These are phyloP conservation scores for Trichoderma oligosporum DNA, from an alignment of 2,329 filamentous ascomycete genomes.

Conservation along the genomic window DNA sequence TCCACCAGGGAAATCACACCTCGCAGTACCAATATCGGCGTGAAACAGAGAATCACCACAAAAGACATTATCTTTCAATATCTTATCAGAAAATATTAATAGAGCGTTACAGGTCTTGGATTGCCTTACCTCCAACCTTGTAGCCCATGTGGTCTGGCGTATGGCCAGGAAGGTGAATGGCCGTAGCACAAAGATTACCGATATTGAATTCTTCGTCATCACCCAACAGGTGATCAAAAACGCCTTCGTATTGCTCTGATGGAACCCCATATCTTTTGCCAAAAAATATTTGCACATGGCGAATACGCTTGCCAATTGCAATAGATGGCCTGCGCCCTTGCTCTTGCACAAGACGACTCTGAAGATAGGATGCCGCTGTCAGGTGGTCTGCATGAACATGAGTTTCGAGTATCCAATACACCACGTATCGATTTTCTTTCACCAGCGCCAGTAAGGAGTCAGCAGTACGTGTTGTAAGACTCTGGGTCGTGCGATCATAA, in stretches of 20 bases:
- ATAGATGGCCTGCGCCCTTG: conserved; percentile 41
- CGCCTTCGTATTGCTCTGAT: conserved; percentile 39
- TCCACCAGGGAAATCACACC: conserved; percentile 54
- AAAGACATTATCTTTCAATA: conserved; percentile 42
- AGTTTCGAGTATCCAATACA: conserved; percentile 57
- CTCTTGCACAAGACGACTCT: conserved; percentile 37
- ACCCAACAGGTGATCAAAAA: conserved; percentile 51
- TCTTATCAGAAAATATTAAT: not conserved
- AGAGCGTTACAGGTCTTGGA: rapidly evolving
- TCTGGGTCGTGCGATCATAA: conserved; percentile 42
- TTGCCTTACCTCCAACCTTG: conserved; percentile 42
- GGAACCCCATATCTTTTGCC: conserved; percentile 46
- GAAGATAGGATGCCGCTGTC: conserved; percentile 56
- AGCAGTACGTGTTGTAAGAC: conserved; percentile 49
- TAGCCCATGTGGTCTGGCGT: conserved; percentile 61
- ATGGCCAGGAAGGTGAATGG: conserved; percentile 56
- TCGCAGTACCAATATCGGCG: conserved; percentile 48
- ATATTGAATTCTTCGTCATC: conserved; percentile 53
- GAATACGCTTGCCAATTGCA: conserved; percentile 54
- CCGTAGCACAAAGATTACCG: conserved; percentile 43
- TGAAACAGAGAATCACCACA: conserved; percentile 53
- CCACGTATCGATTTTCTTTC: conserved; percentile 41
- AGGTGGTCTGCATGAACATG: conserved; percentile 60
- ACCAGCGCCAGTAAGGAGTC: conserved; percentile 48
- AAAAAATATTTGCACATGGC: conserved; percentile 49